These are phyloP conservation scores for Fusarium armeniacum DNA, from an alignment of 2,329 filamentous ascomycete genomes.

Conservation along the genomic window DNA sequence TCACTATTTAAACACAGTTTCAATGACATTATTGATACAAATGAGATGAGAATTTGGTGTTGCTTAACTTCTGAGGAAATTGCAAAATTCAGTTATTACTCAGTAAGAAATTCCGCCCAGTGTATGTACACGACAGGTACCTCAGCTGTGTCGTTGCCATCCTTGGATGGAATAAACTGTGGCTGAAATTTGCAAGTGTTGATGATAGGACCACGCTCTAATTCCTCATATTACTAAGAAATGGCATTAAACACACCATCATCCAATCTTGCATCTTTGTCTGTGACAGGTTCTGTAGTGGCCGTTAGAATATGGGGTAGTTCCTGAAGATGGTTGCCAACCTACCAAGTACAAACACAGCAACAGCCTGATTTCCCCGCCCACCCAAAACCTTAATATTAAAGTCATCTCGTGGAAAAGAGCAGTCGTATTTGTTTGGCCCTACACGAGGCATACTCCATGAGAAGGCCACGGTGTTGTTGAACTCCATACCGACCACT, in stretches of 20 bases:
- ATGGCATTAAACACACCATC: conserved; percentile 10
- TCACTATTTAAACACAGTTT: no score
- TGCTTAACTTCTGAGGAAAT: no score
- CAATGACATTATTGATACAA: no score
- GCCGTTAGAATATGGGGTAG: neutral
- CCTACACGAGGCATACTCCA: conserved; percentile 24
- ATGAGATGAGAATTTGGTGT: no score
- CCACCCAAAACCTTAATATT: conserved; percentile 11
- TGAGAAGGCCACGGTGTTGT: conserved; percentile 5
- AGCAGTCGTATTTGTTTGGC: conserved; percentile 8
- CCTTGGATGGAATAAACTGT: no score
- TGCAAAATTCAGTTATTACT: no score
- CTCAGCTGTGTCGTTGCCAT: no score
- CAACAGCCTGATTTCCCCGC: conserved; percentile 17
- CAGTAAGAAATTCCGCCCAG: rapidly evolving
- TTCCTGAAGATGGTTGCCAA: neutral
- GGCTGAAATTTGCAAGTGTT: neutral
- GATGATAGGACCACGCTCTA: neutral
- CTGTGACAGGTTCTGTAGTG: conserved; percentile 1
- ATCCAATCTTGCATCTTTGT: neutral
- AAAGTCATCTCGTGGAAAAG: conserved; percentile 8
- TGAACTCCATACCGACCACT: conserved; percentile 3
- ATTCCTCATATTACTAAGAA: neutral
- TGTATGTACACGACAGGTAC: no score
- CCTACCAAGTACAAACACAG: conserved; percentile 32